Evolutionary conservation across 2,329 filamentous ascomycete genomes (phyloP).

Genomic region (Atkinsonella texensis): DNA sequence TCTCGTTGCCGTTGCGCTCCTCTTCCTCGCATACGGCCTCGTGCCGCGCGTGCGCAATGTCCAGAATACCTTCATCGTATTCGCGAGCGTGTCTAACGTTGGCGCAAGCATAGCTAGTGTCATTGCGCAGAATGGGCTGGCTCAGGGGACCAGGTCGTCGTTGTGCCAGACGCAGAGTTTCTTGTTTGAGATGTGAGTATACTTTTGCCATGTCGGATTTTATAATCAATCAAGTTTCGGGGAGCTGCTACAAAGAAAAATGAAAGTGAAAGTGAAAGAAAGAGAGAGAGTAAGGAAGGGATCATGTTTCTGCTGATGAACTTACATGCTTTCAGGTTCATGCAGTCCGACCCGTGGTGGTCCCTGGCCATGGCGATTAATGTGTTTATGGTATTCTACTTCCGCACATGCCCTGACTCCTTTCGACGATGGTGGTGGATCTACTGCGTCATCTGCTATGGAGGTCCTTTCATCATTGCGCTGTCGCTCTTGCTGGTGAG

Average conservation of each 20-base stretch:
- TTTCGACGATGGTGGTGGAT: slow-evolving; percentile 62
- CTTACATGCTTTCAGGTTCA: slow-evolving; percentile 41
- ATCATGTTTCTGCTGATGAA: neutral
- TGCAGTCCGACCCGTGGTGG: slow-evolving; percentile 67
- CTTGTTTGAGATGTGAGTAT: slow-evolving; percentile 53
- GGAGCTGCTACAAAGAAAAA: too few relatives aligned
- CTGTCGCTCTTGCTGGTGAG: slow-evolving; percentile 50
- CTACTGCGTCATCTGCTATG: slow-evolving; percentile 61
- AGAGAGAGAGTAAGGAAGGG: too few relatives aligned
- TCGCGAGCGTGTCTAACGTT: slow-evolving; percentile 47
- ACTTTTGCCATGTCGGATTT: too few relatives aligned
- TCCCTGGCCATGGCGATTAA: slow-evolving; percentile 75
- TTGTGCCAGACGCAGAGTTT: slow-evolving; percentile 53
- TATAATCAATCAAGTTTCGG: too few relatives aligned
- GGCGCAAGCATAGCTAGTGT: slow-evolving; percentile 54
- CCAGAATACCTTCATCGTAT: slow-evolving; percentile 50
- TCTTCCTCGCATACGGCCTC: slow-evolving; percentile 39
- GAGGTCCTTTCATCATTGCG: slow-evolving; percentile 55
- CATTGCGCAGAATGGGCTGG: slow-evolving; percentile 53
- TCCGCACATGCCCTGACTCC: slow-evolving; percentile 48
- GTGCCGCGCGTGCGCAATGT: slow-evolving; percentile 44
- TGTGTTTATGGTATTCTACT: slow-evolving; percentile 59
- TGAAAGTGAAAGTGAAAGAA: too few relatives aligned
- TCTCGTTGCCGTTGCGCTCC: slow-evolving; percentile 35
- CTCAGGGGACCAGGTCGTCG: slow-evolving; percentile 35